Base-by-base conservation (phyloP, 73 alveolate genomes). In the Effrenium voratum region DNA sequence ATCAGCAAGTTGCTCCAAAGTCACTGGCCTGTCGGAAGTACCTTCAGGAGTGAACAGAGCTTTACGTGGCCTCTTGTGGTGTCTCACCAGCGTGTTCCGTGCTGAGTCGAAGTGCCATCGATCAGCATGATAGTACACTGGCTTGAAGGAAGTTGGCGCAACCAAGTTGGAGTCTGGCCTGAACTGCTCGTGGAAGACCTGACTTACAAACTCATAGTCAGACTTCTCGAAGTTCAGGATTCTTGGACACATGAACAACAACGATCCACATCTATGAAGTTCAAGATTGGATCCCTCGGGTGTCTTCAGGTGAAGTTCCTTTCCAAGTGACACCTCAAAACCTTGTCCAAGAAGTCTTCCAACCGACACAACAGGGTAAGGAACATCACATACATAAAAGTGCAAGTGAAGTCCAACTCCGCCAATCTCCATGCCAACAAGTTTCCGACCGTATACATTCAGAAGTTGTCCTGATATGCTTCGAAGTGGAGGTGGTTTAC, bases 131-230 rank as follows among this genome's bases (percentile, higher is more conserved):
- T 79, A 79, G 52, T 50, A 50, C 52, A 82, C 40, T 3, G 76
- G 93, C 28, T 82, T 82, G n/a, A n/a, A n/a, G 28, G 91, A 79
- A 46, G 91, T 46, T 46, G 72, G 70, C 70, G 92, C 73, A 16
- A 47, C 92, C 50, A 82, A 40, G 34, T 12, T 38, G 30, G 86
- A 40, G 5, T 75, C 41, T 22, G 86, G 86, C 41, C 41, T n/a
- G n/a, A n/a, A 79, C 68, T 82, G 45, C 13, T 82, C 75, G 52
- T 82, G 92, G 16, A 47, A 82, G 26, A 52, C 52, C 38, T 4
- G 70, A 79, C 91, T 13, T 26, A 46, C 70, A 46, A 55, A 3
- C 52, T 82, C 76, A 16, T 32, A 82, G 38, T 82, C 52, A n/a
- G 1, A 8, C 72, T 32, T 49, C 49, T 47, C 75, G 38, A n/a